Percentiles rank a stretch among this genome's conserved stretches.
Conservation (phyloP, 2,329 filamentous ascomycete species). For the Phyllachora maydis region DNA sequence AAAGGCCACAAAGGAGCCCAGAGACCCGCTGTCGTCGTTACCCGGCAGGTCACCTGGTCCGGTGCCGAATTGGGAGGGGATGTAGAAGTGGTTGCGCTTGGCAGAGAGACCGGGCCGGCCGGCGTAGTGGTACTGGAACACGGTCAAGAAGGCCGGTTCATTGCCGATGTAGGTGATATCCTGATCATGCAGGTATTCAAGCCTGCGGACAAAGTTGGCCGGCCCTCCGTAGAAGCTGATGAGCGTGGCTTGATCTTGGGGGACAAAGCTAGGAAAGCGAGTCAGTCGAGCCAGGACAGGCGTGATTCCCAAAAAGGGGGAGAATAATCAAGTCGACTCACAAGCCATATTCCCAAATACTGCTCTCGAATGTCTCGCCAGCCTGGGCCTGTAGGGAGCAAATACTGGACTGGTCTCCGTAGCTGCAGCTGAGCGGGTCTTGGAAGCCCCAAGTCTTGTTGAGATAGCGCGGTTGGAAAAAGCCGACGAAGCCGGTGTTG, state of each 20-base stretch:
- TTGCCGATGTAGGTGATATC: conserved; percentile 48
- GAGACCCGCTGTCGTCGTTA: conserved; percentile 51
- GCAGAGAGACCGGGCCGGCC: conserved; percentile 37
- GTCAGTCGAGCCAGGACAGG: too few species aligned
- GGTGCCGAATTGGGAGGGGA: conserved; percentile 40
- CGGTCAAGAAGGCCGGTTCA: conserved; percentile 35
- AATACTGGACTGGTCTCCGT: conserved; percentile 27
- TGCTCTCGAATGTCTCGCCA: conserved; percentile 52
- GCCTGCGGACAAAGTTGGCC: conserved; percentile 30
- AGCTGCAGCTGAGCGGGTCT: conserved; percentile 42
- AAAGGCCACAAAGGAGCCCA: conserved; percentile 46
- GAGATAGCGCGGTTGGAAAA: conserved; percentile 46
- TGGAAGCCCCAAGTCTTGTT: conserved; percentile 51
- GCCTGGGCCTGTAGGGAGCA: conserved; percentile 40
- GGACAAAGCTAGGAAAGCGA: conserved; percentile 23
- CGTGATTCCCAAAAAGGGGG: neutral
- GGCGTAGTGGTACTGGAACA: conserved; percentile 51
- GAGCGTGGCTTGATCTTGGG: conserved; percentile 29
- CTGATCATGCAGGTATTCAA: conserved; percentile 43
- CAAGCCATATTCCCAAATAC: conserved; percentile 56
- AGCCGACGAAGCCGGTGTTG: conserved; percentile 46
- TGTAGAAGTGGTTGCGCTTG: conserved; percentile 38
- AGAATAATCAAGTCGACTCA: conserved; percentile 11
- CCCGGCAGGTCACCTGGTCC: conserved; percentile 40
- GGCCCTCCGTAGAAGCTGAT: conserved; percentile 40